Base-by-base conservation (phyloP, 2,329 filamentous ascomycete species). In the Tolypocladium album region DNA sequence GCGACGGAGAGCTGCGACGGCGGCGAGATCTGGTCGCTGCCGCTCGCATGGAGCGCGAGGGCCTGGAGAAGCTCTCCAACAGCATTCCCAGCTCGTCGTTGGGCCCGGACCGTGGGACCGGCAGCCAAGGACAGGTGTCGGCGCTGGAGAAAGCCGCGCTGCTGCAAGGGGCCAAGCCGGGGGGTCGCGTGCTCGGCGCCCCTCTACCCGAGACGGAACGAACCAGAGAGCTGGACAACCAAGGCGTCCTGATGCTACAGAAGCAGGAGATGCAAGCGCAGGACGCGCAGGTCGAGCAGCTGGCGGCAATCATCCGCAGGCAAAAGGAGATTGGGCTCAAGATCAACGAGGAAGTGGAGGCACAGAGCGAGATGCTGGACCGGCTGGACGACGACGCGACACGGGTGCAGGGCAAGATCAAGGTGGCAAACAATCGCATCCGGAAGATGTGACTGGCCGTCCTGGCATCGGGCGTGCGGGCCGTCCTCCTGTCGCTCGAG, bases 241-340 rank as follows among this genome's bases (percentile, higher is more conserved):
- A 80, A 5, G 89, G 88, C 0, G 85, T 94, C 22, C 67, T 92
- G 62, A 83, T 88, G 70, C 73, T 94, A 62, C 90, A 94, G 72
- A 79, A 84, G 66, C 81, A 89, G 68, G 83, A 90, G 71, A 90
- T 93, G 79, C 69, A 79, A 58, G 85, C 89, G 64, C 90, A 95
- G 68, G 90, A 94, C 65, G 72, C 86, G 66, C 87, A 89, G 66
- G 82, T 94, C 3, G 81, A 88, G 22, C 79, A 84, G 65, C 75
- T 94, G 59, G 80, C 83, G 1, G 84, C 83, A 64, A 86, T 90
- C 56, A 86, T 93, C 55, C 77, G 85, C 56, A 77, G 88, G 61
- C 88, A 93, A 76, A 87, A 83, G 68, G 87, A 92, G 73, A 89
- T 93, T 82, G 89, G 89, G 0, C 76, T 90, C 55, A 81, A 85